phyloP scores from a whole-genome alignment of 2,329 filamentous ascomycete species.

The Calonectria pseudoreteaudii region DNA sequence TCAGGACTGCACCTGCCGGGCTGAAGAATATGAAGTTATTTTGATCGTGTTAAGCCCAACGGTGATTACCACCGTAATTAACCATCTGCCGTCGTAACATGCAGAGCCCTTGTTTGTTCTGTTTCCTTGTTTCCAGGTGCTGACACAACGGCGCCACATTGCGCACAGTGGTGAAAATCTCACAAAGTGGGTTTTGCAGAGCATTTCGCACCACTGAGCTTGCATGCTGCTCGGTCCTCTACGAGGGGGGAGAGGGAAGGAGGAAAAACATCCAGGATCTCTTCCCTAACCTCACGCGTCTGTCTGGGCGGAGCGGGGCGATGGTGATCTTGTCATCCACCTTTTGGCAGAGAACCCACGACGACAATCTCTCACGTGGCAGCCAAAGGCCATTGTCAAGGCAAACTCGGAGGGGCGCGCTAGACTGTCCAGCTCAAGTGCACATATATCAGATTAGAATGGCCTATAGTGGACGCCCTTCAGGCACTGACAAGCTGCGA shows the following conservation, averaged over 20 bases:
- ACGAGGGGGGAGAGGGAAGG: background rate
- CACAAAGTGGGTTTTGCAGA: constrained; percentile 5
- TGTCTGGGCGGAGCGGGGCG: constrained; percentile 18
- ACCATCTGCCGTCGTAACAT: constrained; percentile 33
- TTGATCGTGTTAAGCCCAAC: background rate
- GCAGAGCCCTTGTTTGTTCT: constrained; percentile 29
- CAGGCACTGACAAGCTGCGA: constrained; percentile 4
- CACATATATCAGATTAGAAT: constrained; percentile 16
- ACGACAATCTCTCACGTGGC: constrained; percentile 12
- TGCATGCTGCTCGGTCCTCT: background rate
- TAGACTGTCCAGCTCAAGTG: constrained; percentile 10
- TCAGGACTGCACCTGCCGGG: constrained; percentile 4
- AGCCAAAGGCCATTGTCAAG: constrained; percentile 8
- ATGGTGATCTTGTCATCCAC: constrained; percentile 17
- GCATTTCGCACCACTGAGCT: constrained; percentile 9
- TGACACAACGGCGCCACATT: constrained; percentile 11
- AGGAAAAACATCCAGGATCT: background rate
- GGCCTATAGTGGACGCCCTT: constrained; percentile 13
- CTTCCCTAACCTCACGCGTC: constrained; percentile 12
- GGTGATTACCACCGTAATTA: constrained; percentile 25
- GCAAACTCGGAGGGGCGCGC: background rate
- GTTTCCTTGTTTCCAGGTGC: background rate
- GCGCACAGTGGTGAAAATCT: constrained; percentile 1
- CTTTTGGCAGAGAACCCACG: background rate
- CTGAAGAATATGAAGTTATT: background rate